Percentiles rank a stretch among this genome's conserved stretches.
phyloP scores from a whole-genome alignment of 2,329 filamentous ascomycete species.

The Furcasterigmium furcatum region DNA sequence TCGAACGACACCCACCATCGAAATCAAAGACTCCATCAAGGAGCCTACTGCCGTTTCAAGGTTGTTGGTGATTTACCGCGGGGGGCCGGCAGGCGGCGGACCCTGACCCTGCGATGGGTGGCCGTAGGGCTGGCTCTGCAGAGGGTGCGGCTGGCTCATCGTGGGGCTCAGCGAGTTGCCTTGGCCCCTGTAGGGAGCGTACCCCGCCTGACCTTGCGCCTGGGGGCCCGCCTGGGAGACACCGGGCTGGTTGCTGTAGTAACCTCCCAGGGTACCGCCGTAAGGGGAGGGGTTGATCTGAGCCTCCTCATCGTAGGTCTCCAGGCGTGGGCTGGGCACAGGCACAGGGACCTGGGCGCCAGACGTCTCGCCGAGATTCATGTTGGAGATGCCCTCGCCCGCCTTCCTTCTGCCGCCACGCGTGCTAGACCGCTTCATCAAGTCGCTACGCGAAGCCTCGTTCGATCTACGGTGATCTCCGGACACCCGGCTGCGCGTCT shows the following conservation, averaged over 20 bases:
- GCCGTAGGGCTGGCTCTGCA: constrained; percentile 9
- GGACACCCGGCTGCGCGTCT: constrained; percentile 22
- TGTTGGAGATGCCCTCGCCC: constrained; percentile 39
- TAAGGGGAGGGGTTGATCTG: constrained; percentile 26
- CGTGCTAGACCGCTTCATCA: constrained; percentile 35
- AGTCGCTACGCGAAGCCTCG: constrained; percentile 32
- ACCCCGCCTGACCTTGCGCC: neutral
- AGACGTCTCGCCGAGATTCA: constrained; percentile 20
- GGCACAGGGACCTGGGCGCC: constrained; percentile 19
- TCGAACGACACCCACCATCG: neutral
- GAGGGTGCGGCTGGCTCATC: constrained; percentile 6
- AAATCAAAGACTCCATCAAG: neutral
- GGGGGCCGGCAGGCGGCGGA: neutral
- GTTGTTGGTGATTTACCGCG: neutral
- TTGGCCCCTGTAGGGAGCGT: neutral
- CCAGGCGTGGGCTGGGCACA: constrained; percentile 25
- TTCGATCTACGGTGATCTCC: constrained; percentile 30
- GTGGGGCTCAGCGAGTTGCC: constrained; percentile 1
- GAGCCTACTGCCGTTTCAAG: neutral
- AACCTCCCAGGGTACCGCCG: constrained; percentile 11
- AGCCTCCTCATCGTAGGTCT: constrained; percentile 40
- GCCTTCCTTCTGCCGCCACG: constrained; percentile 46
- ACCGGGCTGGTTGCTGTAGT: constrained; percentile 22
- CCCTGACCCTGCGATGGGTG: neutral
- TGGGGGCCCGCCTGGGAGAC: neutral